Percentiles rank a stretch among this genome's conserved stretches.
These are phyloP conservation scores for Immersiporthe knoxdaviesiana DNA, from an alignment of 2,329 filamentous ascomycete genomes.

Conservation along the genomic window DNA sequence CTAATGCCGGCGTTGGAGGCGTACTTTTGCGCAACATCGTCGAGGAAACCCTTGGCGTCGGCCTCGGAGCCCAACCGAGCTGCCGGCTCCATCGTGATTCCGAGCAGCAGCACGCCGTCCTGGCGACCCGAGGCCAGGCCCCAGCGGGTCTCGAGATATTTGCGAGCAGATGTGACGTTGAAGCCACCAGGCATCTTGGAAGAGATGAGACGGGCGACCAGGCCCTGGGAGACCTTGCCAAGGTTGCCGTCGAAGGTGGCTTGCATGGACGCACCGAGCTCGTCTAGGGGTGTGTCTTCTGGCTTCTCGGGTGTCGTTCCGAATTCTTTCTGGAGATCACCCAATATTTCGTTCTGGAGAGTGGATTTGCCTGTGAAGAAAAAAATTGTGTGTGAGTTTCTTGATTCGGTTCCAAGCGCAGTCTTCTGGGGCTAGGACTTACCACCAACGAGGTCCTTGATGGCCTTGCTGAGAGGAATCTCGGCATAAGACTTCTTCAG, in stretches of 20 bases:
- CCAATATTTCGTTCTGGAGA: conserved; percentile 96
- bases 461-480: conserved; percentile 91
- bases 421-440: conserved; percentile 44
- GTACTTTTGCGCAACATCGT: conserved; percentile 88
- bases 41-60: conserved; percentile 91
- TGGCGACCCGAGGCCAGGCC: conserved; percentile 84
- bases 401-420: conserved; percentile 15
- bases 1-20: conserved; percentile 81
- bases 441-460: conserved; percentile 98
- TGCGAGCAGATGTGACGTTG: conserved; percentile 94
- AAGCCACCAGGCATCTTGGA: conserved; percentile 99
- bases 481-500: conserved; percentile 92
- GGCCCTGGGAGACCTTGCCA: conserved; percentile 91
- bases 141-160: conserved; percentile 94
- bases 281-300: conserved; percentile 94
- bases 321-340: conserved; percentile 97
- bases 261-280: conserved; percentile 94
- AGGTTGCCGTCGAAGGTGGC: conserved; percentile 98
- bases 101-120: conserved; percentile 85
- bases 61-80: conserved; percentile 85
- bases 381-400: conserved; percentile 21
- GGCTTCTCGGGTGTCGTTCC: conserved; percentile 98
- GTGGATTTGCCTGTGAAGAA: conserved; percentile 82
- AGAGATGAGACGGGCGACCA: conserved; percentile 92
- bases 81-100: conserved; percentile 89